These are phyloP conservation scores for Ophiostoma ulmi DNA, from an alignment of 2,329 filamentous ascomycete genomes.

Conservation along the genomic window DNA sequence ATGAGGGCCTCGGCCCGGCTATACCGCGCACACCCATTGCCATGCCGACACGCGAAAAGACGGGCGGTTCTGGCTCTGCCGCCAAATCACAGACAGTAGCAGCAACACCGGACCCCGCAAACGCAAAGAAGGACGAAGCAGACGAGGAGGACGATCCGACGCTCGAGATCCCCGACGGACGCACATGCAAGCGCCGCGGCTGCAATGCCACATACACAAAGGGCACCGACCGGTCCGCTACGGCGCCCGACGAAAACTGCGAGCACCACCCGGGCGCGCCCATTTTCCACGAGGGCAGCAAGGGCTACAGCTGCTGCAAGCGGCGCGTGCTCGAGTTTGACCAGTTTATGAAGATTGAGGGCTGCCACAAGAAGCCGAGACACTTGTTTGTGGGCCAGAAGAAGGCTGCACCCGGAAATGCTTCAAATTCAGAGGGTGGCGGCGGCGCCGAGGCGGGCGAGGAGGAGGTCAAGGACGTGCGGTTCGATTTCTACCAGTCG, in stretches of 20 bases:
- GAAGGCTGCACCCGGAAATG: constrained; percentile 19
- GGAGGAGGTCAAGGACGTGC: constrained; percentile 75
- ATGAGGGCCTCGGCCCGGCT: constrained; percentile 33
- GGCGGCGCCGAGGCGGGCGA: constrained; percentile 35
- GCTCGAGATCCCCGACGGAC: constrained; percentile 66
- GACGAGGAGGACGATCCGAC: constrained; percentile 79
- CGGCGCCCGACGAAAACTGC: constrained; percentile 68
- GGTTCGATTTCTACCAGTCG: constrained; percentile 94
- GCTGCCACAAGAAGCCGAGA: constrained; percentile 73
- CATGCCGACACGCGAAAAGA: constrained; percentile 37
- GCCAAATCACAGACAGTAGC: constrained; percentile 31
- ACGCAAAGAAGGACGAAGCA: constrained; percentile 49
- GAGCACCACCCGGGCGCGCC: constrained; percentile 83
- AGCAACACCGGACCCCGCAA: constrained; percentile 29
- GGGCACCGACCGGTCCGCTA: constrained; percentile 39
- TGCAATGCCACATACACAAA: constrained; percentile 65
- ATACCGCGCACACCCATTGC: constrained; percentile 39
- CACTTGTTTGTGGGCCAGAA: constrained; percentile 78
- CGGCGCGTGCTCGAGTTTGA: constrained; percentile 92
- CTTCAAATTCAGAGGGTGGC: constrained; percentile 26
- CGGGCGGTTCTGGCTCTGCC: background rate
- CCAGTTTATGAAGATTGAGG: constrained; percentile 92
- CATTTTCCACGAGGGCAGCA: constrained; percentile 96
- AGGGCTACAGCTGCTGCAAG: constrained; percentile 97
- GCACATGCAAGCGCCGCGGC: constrained; percentile 69